Evolutionary conservation across 2,329 filamentous ascomycete species (phyloP).

Genomic region (Pseudophaeomoniella oleicola): DNA sequence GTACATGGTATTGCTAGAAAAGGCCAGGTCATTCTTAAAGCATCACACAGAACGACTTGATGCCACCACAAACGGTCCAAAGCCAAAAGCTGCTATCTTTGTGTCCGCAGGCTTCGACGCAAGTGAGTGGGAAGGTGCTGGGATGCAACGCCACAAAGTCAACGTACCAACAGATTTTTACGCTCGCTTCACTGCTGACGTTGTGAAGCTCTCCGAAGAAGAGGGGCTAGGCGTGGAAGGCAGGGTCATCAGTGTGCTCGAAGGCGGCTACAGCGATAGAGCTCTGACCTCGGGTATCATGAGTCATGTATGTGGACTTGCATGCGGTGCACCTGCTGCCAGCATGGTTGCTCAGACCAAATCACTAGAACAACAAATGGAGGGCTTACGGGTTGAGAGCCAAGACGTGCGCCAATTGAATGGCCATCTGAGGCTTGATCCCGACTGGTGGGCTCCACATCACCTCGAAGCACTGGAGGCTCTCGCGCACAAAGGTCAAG

Average conservation of each 20-base stretch:
- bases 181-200: slow-evolving; percentile 73
- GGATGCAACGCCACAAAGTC: slow-evolving; percentile 92
- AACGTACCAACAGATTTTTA: slow-evolving; percentile 97
- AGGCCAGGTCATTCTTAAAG: slow-evolving; percentile 63
- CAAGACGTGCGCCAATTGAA: slow-evolving; percentile 11
- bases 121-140: slow-evolving; percentile 79
- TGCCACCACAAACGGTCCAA: slow-evolving; percentile 39
- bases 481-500: slow-evolving; percentile 36
- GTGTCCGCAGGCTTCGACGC: slow-evolving; percentile 94
- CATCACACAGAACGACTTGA: slow-evolving; percentile 54
- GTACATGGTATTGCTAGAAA: slow-evolving; percentile 65
- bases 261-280: slow-evolving; percentile 90
- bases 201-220: slow-evolving; percentile 69
- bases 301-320: slow-evolving; percentile 77
- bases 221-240: slow-evolving; percentile 65
- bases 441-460: slow-evolving; percentile 54
- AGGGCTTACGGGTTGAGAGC: slow-evolving; percentile 3
- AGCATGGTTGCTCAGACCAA: neutral
- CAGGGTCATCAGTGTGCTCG: slow-evolving; percentile 79
- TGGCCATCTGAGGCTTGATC: slow-evolving; percentile 40
- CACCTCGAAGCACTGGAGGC: slow-evolving; percentile 57
- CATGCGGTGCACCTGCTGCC: slow-evolving; percentile 14
- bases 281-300: slow-evolving; percentile 77
- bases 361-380: neutral
- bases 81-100: slow-evolving; percentile 77